Evolutionary conservation across 1,284 basidiomycete genomes (phyloP).

Genomic region (Leccinum pachyderme): DNA sequence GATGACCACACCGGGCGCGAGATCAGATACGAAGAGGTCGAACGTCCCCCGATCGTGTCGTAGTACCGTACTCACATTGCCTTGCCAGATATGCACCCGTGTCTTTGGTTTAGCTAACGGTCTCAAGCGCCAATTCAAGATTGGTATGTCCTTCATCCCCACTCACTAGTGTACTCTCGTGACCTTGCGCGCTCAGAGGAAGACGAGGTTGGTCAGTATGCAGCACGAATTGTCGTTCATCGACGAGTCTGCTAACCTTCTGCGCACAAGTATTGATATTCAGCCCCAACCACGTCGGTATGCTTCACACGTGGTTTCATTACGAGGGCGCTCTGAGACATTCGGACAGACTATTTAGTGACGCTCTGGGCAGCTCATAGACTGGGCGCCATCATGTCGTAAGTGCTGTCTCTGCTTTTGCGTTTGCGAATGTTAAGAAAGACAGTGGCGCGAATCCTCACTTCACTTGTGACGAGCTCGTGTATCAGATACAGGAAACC

Average conservation of each 20-base stretch:
- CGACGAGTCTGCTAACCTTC: conserved; percentile 7
- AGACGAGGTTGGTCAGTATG: conserved; percentile 39
- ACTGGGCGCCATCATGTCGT: conserved; percentile 71
- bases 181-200: conserved; percentile 35
- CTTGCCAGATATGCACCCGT: conserved; percentile 48
- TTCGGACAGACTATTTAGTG: conserved; percentile 61
- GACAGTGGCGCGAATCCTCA: conserved; percentile 54
- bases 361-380: conserved; percentile 74
- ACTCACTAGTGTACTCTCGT: not conserved
- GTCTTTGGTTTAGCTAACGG: conserved; percentile 58
- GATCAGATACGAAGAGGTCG: conserved; percentile 47
- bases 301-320: not conserved
- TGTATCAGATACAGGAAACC: conserved; percentile 45
- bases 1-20: conserved; percentile 56
- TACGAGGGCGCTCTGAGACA: conserved; percentile 1
- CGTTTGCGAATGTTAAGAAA: conserved; percentile 10
- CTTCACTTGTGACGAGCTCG: conserved; percentile 54
- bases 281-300: conserved; percentile 68
- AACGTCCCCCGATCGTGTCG: conserved; percentile 6
- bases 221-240: not conserved
- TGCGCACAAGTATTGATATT: conserved; percentile 55
- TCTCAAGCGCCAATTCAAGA: conserved; percentile 44
- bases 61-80: not conserved
- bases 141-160: conserved; percentile 33
- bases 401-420: conserved; percentile 20